Conservation (phyloP, 1,284 basidiomycete species). For the Psilocybe mexicana region DNA sequence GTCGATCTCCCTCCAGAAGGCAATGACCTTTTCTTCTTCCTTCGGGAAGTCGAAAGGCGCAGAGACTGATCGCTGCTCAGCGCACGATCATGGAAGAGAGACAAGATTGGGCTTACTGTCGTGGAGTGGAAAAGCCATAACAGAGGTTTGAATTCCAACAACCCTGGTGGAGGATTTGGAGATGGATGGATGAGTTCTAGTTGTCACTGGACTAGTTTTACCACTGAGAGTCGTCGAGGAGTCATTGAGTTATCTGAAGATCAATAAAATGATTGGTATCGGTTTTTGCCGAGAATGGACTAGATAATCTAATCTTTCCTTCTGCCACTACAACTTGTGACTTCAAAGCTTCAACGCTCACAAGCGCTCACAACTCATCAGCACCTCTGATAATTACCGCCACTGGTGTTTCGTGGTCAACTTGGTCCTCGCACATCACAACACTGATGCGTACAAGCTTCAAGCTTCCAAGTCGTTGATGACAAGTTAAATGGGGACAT, state of each 20-base stretch:
- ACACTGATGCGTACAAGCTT: too few species aligned
- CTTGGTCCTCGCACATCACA: too few species aligned
- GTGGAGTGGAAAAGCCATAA: conserved; percentile 71
- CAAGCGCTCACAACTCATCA: too few species aligned
- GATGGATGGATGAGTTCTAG: neutral
- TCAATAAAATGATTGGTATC: conserved; percentile 2
- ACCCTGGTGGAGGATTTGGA: neutral
- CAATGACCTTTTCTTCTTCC: conserved; percentile 91
- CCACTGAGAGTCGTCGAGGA: neutral
- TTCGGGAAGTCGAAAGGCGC: conserved; percentile 85
- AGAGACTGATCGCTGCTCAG: conserved; percentile 49
- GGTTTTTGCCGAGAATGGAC: conserved; percentile 11
- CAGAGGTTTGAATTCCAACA: neutral
- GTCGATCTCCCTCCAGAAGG: conserved; percentile 96
- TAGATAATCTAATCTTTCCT: conserved; percentile 3
- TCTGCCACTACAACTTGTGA: neutral
- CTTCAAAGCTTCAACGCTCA: neutral
- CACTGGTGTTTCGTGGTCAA: too few species aligned
- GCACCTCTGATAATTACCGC: too few species aligned
- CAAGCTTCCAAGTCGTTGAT: too few species aligned
- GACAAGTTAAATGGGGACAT: too few species aligned
- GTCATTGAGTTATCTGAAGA: conserved; percentile 13
- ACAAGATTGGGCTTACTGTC: conserved; percentile 55
- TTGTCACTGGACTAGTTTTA: neutral
- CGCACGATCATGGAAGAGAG: conserved; percentile 3